phyloP scores from a whole-genome alignment of 2,329 filamentous ascomycete genomes.

The Scedosporium minutisporum region DNA sequence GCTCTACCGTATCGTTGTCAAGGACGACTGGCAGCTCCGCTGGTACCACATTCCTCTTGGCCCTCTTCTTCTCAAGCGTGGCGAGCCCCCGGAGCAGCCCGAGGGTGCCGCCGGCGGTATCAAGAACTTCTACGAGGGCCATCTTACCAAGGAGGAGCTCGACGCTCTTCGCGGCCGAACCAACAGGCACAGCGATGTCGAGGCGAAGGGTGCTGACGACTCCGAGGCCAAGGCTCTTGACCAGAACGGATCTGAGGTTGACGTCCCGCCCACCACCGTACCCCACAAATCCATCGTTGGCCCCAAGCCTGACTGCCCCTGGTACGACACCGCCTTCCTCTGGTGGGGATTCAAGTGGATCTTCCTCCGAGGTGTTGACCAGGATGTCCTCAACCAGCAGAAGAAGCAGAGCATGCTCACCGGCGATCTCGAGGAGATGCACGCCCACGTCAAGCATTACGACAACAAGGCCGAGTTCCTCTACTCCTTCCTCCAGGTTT shows the following conservation, averaged over 20 bases:
- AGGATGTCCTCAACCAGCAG: slow-evolving; percentile 72
- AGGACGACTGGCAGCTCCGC: slow-evolving; percentile 46
- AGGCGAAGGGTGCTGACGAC: slow-evolving; percentile 13
- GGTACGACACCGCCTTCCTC: slow-evolving; percentile 26
- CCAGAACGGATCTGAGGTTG: slow-evolving; percentile 17
- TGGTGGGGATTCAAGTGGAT: slow-evolving; percentile 35
- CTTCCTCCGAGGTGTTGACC: slow-evolving; percentile 63
- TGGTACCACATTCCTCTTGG: slow-evolving; percentile 40
- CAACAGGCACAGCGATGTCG: slow-evolving; percentile 15
- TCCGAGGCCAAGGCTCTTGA: slow-evolving; percentile 14
- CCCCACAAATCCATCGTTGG: slow-evolving; percentile 25
- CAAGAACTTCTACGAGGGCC: slow-evolving; percentile 41
- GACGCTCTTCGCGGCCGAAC: slow-evolving; percentile 20
- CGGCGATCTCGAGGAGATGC: slow-evolving; percentile 31
- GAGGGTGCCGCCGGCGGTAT: slow-evolving; percentile 23
- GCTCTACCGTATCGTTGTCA: slow-evolving; percentile 41
- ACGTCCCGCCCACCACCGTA: slow-evolving; percentile 10
- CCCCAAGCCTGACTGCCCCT: slow-evolving; percentile 29
- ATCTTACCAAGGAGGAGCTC: slow-evolving; percentile 36
- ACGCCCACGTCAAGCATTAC: slow-evolving; percentile 54
- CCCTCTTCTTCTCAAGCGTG: slow-evolving; percentile 30
- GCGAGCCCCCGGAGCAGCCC: slow-evolving; percentile 14
- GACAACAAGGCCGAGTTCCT: slow-evolving; percentile 59
- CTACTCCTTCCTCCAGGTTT: slow-evolving; percentile 56
- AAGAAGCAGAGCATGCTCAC: slow-evolving; percentile 41